phyloP scores from a whole-genome alignment of 2,329 filamentous ascomycete genomes.

The Coleophoma cylindrospora region DNA sequence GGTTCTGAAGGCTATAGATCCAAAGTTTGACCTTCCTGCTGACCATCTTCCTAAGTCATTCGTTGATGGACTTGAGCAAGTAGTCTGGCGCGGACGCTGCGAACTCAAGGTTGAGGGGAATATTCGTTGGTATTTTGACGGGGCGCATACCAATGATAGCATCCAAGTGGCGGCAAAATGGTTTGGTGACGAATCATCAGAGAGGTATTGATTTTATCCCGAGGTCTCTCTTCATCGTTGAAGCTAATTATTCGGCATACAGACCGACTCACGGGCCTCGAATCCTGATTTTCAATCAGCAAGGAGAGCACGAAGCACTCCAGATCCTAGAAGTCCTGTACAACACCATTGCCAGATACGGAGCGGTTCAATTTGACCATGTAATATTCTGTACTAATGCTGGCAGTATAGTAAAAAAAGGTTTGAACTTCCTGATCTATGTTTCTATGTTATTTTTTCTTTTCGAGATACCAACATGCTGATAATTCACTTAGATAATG shows the following conservation, averaged over 20 bases:
- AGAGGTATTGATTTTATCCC: constrained; percentile 19
- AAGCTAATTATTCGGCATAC: not conserved
- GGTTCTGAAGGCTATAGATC: constrained; percentile 37
- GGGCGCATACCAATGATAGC: constrained; percentile 89
- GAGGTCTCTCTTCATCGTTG: not conserved
- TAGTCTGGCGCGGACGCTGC: constrained; percentile 77
- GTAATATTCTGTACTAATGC: constrained; percentile 80
- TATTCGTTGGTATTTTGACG: constrained; percentile 83
- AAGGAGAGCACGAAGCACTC: constrained; percentile 39
- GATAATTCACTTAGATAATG: constrained; percentile 39
- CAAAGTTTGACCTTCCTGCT: constrained; percentile 19
- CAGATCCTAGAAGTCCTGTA: constrained; percentile 47
- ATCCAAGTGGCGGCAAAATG: constrained; percentile 76
- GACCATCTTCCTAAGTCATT: constrained; percentile 56
- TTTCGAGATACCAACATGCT: not conserved
- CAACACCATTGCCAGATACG: constrained; percentile 40
- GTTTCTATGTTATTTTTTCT: not conserved
- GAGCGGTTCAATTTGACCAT: constrained; percentile 53
- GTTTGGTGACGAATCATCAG: constrained; percentile 56
- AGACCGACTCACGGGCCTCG: constrained; percentile 29
- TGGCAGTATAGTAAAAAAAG: constrained; percentile 50
- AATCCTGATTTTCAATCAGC: constrained; percentile 85
- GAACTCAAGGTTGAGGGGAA: constrained; percentile 50
- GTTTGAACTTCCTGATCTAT: constrained; percentile 12
- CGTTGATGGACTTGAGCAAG: constrained; percentile 66